Percentiles rank a stretch among this genome's conserved stretches.
phyloP scores from a whole-genome alignment of 2,329 filamentous ascomycete genomes.

The Neonectria magnoliae region DNA sequence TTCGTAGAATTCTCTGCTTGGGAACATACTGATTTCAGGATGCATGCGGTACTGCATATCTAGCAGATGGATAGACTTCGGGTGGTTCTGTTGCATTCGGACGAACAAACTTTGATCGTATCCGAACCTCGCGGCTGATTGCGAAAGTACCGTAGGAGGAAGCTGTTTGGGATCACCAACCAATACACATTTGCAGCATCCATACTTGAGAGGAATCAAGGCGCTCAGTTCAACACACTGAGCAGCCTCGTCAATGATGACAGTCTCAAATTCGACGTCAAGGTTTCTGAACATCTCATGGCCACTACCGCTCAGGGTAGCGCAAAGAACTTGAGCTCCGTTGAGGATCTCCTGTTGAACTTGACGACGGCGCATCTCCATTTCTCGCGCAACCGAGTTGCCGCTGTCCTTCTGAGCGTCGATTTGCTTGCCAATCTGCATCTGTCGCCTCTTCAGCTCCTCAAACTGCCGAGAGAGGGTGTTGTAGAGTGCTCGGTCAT shows the following conservation, averaged over 20 bases:
- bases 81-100: constrained; percentile 94
- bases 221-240: constrained; percentile 98
- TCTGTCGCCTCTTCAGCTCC: constrained; percentile 79
- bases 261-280: constrained; percentile 96
- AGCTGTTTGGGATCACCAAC: constrained; percentile 98
- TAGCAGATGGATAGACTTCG: constrained; percentile 89
- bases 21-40: constrained; percentile 92
- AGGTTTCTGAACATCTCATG: constrained; percentile 97
- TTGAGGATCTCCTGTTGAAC: constrained; percentile 93
- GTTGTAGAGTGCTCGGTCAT: constrained; percentile 58
- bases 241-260: constrained; percentile 97
- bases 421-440: constrained; percentile 78
- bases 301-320: constrained; percentile 92
- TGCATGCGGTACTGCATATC: constrained; percentile 99
- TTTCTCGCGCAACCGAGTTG: constrained; percentile 82
- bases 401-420: constrained; percentile 89
- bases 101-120: constrained; percentile 99
- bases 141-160: constrained; percentile 93
- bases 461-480: constrained; percentile 81
- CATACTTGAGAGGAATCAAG: constrained; percentile 96
- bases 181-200: constrained; percentile 94
- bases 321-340: constrained; percentile 90
- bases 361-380: constrained; percentile 83
- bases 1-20: constrained; percentile 93
- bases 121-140: constrained; percentile 89